These are phyloP conservation scores for Przewalskia tangutica DNA, from an alignment of 257 asterid species.

Conservation along the genomic window DNA sequence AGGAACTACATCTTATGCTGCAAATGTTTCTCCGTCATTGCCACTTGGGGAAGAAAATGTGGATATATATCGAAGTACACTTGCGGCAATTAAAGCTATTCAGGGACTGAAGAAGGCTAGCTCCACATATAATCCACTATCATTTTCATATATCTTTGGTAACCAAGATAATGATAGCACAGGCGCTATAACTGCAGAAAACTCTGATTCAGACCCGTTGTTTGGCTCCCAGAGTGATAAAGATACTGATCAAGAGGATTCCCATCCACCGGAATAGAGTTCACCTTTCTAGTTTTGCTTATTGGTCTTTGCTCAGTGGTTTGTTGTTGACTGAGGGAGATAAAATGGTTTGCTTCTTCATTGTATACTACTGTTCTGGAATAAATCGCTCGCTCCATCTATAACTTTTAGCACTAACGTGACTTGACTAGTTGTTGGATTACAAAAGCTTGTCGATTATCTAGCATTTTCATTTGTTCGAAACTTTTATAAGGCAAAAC, in stretches of 20 bases:
- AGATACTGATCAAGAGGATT: constrained; percentile 24
- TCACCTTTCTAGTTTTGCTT: constrained; percentile 1
- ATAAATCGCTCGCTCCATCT: background rate
- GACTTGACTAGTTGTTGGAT: background rate
- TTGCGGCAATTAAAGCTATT: constrained; percentile 64
- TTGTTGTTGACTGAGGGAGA: background rate
- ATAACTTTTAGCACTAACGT: background rate
- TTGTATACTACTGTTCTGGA: background rate
- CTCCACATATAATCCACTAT: constrained; percentile 61
- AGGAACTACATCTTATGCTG: constrained; percentile 9
- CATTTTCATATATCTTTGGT: constrained; percentile 52
- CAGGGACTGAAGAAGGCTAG: constrained; percentile 60
- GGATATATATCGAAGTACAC: constrained; percentile 56
- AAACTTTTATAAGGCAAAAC: background rate
- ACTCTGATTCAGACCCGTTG: constrained; percentile 38
- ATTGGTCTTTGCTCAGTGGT: background rate
- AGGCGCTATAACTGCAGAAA: constrained; percentile 53
- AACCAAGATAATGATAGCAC: constrained; percentile 31
- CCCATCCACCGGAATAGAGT: constrained; percentile 19
- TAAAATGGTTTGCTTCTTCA: background rate
- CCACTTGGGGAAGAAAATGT: constrained; percentile 48
- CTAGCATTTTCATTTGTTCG: background rate
- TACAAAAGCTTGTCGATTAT: background rate
- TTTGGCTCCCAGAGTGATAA: constrained; percentile 24
- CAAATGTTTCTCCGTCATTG: constrained; percentile 17